phyloP scores from a whole-genome alignment of 2,329 filamentous ascomycete species.

The Laburnicola sp. region DNA sequence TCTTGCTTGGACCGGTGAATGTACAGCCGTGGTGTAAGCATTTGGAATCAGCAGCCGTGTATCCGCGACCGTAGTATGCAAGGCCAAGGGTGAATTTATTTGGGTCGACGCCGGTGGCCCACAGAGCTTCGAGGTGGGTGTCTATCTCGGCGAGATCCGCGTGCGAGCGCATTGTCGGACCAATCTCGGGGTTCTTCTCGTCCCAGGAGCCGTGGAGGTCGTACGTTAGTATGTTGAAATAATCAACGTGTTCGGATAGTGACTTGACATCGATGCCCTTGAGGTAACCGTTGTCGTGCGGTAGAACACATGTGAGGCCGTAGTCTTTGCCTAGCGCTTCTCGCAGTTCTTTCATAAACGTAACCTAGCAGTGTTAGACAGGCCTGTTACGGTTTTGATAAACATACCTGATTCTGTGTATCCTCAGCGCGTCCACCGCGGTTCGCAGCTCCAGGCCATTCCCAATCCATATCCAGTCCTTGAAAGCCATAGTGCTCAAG shows the following conservation, averaged over 20 bases:
- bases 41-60: conserved; percentile 23
- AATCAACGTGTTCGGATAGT: conserved; percentile 40
- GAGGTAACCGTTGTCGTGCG: conserved; percentile 33
- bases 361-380: conserved; percentile 1
- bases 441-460: conserved; percentile 32
- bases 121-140: conserved; percentile 49
- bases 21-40: conserved; percentile 28
- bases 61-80: conserved; percentile 52
- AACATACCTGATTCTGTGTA: conserved; percentile 21
- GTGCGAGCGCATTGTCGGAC: conserved; percentile 43
- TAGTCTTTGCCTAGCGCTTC: conserved; percentile 21
- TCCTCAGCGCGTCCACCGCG: conserved; percentile 46
- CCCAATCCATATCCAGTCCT: conserved; percentile 50
- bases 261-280: conserved; percentile 30
- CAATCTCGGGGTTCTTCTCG: conserved; percentile 26
- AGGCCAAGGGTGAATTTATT: conserved; percentile 51
- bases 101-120: conserved; percentile 50
- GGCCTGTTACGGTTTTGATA: neutral
- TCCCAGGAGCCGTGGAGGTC: conserved; percentile 49
- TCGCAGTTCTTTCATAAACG: conserved; percentile 28
- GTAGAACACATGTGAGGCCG: conserved; percentile 31
- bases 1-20: conserved; percentile 20
- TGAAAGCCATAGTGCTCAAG: conserved; percentile 9
- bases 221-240: conserved; percentile 53
- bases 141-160: conserved; percentile 56